These are phyloP conservation scores for Fusarium sp. DNA, from an alignment of 2,329 filamentous ascomycete genomes.

Conservation along the genomic window DNA sequence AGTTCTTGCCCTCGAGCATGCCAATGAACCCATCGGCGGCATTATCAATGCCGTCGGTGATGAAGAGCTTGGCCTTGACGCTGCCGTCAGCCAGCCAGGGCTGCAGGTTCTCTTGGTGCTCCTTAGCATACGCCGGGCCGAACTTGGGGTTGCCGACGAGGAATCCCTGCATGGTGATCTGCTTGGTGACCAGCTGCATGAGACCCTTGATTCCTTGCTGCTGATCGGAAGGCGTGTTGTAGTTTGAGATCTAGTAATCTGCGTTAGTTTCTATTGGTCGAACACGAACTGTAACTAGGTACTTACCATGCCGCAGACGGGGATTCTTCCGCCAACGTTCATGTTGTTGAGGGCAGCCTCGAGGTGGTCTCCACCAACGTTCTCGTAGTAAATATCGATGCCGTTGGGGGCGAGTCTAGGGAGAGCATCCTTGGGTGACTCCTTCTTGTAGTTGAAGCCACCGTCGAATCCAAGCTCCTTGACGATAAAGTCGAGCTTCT, in stretches of 20 bases:
- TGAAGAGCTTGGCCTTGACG: slow-evolving; percentile 78
- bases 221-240: slow-evolving; percentile 73
- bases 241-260: slow-evolving; percentile 65
- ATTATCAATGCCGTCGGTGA: slow-evolving; percentile 86
- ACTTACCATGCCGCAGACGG: slow-evolving; percentile 74
- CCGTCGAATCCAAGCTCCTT: slow-evolving; percentile 68
- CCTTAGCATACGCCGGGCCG: slow-evolving; percentile 75
- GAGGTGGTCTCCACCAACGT: slow-evolving; percentile 68
- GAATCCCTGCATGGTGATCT: slow-evolving; percentile 82
- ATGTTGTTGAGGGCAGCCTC: slow-evolving; percentile 62
- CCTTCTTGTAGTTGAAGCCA: slow-evolving; percentile 92
- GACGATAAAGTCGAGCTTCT: slow-evolving; percentile 79
- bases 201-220: slow-evolving; percentile 79
- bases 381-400: slow-evolving; percentile 78
- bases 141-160: slow-evolving; percentile 78
- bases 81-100: slow-evolving; percentile 84
- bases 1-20: slow-evolving; percentile 84
- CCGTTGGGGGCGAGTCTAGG: slow-evolving; percentile 81
- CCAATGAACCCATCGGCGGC: slow-evolving; percentile 81
- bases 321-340: slow-evolving; percentile 77
- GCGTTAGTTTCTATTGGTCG: not conserved
- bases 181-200: slow-evolving; percentile 75
- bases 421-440: slow-evolving; percentile 78
- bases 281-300: fast-evolving
- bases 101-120: slow-evolving; percentile 83